phyloP scores from a whole-genome alignment of 345 rosid species.

The Excoecaria cochinchinensis region DNA sequence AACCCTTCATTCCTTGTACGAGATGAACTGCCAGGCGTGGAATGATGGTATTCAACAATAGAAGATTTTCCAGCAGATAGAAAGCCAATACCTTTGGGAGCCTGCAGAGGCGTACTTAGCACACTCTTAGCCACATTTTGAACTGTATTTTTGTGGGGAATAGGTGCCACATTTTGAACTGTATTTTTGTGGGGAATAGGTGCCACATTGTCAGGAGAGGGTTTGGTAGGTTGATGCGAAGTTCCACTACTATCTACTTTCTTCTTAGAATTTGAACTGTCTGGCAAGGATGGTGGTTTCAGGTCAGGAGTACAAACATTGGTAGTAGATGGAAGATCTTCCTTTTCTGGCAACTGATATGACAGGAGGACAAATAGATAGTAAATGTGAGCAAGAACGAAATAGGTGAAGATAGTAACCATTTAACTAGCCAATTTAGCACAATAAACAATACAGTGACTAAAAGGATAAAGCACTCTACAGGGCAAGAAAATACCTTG shows the following conservation, averaged over 20 bases:
- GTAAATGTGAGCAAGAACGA: neutral
- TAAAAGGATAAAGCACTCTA: conserved; percentile 1
- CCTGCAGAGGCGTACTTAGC: conserved; percentile 21
- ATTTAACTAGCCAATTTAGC: neutral
- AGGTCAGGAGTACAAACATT: conserved; percentile 21
- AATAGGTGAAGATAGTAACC: neutral
- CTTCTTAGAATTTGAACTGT: conserved; percentile 28
- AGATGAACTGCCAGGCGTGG: conserved; percentile 23
- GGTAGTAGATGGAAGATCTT: conserved; percentile 27
- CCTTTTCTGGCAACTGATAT: conserved; percentile 36
- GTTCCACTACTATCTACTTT: conserved; percentile 23
- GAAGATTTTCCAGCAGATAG: conserved; percentile 36
- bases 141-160: conserved; percentile 20
- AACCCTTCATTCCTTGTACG: conserved; percentile 18
- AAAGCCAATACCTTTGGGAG: conserved; percentile 50
- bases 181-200: conserved; percentile 19
- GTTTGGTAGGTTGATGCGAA: conserved; percentile 15
- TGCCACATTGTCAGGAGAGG: conserved; percentile 13
- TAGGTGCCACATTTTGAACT: conserved; percentile 20
- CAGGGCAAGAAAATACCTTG: conserved; percentile 48
- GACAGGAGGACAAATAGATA: conserved; percentile 13
- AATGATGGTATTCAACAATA: conserved; percentile 15
- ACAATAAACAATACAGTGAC: neutral
- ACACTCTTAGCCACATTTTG: conserved; percentile 18
- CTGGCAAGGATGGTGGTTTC: conserved; percentile 24